phyloP scores from a whole-genome alignment of 805 yeast species.

The Kurtzmaniella cleridarum region DNA sequence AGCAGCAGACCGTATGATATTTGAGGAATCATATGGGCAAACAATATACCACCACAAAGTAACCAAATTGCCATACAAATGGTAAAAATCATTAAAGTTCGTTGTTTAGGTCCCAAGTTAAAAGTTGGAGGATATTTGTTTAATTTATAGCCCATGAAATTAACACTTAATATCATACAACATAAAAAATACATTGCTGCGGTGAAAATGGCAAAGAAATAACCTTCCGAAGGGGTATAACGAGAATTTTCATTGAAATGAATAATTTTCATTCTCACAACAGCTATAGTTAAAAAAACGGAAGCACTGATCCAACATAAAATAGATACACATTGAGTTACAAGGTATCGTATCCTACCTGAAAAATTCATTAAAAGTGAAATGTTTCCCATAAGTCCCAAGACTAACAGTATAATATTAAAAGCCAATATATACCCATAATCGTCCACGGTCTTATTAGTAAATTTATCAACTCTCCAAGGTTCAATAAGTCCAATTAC shows the following conservation, averaged over 20 bases:
- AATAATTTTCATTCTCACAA: conserved; percentile 32
- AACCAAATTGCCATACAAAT: conserved; percentile 65
- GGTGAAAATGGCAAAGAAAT: conserved; percentile 73
- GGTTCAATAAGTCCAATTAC: conserved; percentile 63
- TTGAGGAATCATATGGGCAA: conserved; percentile 37
- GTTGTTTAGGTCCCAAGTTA: conserved; percentile 61
- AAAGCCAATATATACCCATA: conserved; percentile 46
- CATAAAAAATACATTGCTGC: conserved; percentile 57
- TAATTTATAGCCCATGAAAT: conserved; percentile 55
- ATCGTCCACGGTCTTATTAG: conserved; percentile 18
- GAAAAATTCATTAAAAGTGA: conserved; percentile 69
- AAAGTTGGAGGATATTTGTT: conserved; percentile 66
- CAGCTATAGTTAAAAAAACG: conserved; percentile 43
- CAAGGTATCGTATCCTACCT: conserved; percentile 48
- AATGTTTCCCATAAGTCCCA: conserved; percentile 65
- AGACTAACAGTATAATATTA: conserved; percentile 56
- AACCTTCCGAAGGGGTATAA: conserved; percentile 53
- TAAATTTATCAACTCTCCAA: conserved; percentile 46
- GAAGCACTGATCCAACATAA: conserved; percentile 61
- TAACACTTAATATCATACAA: conserved; percentile 45
- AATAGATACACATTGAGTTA: conserved; percentile 59
- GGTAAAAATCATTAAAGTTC: conserved; percentile 69
- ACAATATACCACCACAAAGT: conserved; percentile 51
- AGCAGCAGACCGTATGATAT: conserved; percentile 56
- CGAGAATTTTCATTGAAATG: conserved; percentile 11